Base-by-base conservation (phyloP, 2,329 filamentous ascomycete species). In the Talaromyces sp. region DNA sequence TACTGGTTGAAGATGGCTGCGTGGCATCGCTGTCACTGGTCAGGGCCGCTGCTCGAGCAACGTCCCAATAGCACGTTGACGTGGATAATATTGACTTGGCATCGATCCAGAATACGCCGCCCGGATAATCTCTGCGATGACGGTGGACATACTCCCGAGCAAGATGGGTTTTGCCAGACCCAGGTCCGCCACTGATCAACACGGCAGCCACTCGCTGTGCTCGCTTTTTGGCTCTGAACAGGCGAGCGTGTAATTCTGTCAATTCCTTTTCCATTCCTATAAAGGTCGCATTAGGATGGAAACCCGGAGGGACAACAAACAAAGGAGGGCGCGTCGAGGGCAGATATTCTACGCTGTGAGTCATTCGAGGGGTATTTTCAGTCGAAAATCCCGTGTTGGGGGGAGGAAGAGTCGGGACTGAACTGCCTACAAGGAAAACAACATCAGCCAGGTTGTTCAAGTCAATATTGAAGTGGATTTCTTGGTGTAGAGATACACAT, bases 61-160 rank as follows among this genome's bases (percentile, higher is more conserved):
- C 87, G 54, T 86, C 83, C 83, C 85, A 87, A 68, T 83, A 89
- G 32, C 84, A 84, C 54, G 84, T 82, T 57, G 82, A 81, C 35
- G 85, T 77, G 55, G 87, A 85, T 57, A 83, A 75, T 3, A 78
- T 69, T 0, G 83, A 84, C 64, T 85, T 87, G 9, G 85, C 84
- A 54, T 85, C 81, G 17, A 89, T 80, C 88, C 88, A 90, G 70
- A 88, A 90, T 50, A 89, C 79, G 1, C 88, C 88, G 1, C 86
- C 86, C 0, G 83, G 81, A 65, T 87, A 90, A 62, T 83, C 76
- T 4, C 79, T 73, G 38, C 79, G 82, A 65, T 88, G 82, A 4
- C 77, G 71, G 65, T 85, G 88, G 31, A 88, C 81, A 68, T 89
- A 90, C 70, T 90, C 80, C 3, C 87, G 80, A 29, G 86, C 86